Conservation (phyloP, 2,329 filamentous ascomycete species). For the Penicillium sp. region DNA sequence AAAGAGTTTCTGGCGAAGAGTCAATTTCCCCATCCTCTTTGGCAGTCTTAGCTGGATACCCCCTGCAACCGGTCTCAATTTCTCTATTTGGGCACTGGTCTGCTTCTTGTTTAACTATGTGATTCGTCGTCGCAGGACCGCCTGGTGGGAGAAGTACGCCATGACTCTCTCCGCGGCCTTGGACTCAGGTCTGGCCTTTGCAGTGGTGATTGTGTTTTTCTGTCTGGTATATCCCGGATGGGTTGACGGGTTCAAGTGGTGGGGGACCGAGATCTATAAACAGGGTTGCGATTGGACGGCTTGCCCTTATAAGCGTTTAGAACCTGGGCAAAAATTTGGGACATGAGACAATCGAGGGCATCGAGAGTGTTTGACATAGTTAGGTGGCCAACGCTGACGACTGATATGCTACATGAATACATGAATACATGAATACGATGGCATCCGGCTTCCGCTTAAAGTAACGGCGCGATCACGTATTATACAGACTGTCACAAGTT, state of each 20-base stretch:
- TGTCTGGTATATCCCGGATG: slow-evolving; percentile 75
- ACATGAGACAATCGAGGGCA: slow-evolving; percentile 30
- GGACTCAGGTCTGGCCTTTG: slow-evolving; percentile 75
- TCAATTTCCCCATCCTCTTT: slow-evolving; percentile 77
- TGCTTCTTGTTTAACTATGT: slow-evolving; percentile 78
- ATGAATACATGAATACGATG: no score
- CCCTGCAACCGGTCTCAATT: slow-evolving; percentile 77
- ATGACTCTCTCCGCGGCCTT: slow-evolving; percentile 81
- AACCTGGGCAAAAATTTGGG: slow-evolving; percentile 61
- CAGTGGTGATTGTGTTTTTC: slow-evolving; percentile 78
- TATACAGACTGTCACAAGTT: no score
- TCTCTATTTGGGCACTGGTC: slow-evolving; percentile 78
- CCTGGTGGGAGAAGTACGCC: slow-evolving; percentile 88
- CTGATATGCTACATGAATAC: no score
- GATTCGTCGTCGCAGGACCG: slow-evolving; percentile 61
- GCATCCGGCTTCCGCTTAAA: no score
- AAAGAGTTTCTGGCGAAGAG: slow-evolving; percentile 62
- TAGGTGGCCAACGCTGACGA: no score
- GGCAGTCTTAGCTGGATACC: slow-evolving; percentile 82
- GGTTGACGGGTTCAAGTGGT: slow-evolving; percentile 71
- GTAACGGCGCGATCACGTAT: no score
- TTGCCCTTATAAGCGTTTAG: slow-evolving; percentile 62
- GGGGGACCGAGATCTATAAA: slow-evolving; percentile 83
- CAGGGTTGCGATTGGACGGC: slow-evolving; percentile 79
- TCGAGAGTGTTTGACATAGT: no score